These are phyloP conservation scores for Lentithecium fluviatile DNA, from an alignment of 495 filamentous ascomycete species.

Conservation along the genomic window DNA sequence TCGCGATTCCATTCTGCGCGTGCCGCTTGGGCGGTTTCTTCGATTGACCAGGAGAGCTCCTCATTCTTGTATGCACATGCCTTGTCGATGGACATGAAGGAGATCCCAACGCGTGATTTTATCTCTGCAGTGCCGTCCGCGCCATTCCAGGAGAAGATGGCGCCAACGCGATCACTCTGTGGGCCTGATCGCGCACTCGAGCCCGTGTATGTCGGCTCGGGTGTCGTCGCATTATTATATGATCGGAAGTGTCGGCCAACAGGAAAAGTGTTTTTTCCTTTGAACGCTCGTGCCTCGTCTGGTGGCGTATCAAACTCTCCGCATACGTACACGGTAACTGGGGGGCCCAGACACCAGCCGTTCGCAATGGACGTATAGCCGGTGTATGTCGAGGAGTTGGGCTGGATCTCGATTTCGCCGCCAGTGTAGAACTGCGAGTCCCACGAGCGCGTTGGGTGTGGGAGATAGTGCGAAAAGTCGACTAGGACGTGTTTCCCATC, in stretches of 20 bases:
- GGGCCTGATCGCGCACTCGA: slow-evolving; percentile 37
- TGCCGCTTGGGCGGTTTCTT: slow-evolving; percentile 34
- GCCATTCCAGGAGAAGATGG: slow-evolving; percentile 40
- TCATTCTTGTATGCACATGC: slow-evolving; percentile 41
- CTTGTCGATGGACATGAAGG: slow-evolving; percentile 41
- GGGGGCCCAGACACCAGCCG: slow-evolving; percentile 43
- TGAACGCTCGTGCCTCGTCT: slow-evolving; percentile 35
- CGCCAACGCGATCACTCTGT: slow-evolving; percentile 38
- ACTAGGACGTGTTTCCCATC: slow-evolving; percentile 38
- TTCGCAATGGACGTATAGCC: slow-evolving; percentile 35
- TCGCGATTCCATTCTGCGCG: slow-evolving; percentile 40
- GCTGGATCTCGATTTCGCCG: slow-evolving; percentile 37
- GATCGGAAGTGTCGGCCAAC: slow-evolving; percentile 30
- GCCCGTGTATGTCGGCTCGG: slow-evolving; percentile 33
- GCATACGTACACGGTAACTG: slow-evolving; percentile 41
- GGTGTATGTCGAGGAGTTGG: slow-evolving; percentile 35
- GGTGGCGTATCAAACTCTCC: slow-evolving; percentile 40
- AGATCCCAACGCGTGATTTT: slow-evolving; percentile 41
- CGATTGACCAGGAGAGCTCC: slow-evolving; percentile 40
- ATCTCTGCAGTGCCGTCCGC: slow-evolving; percentile 12
- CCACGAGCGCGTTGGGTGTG: slow-evolving; percentile 31
- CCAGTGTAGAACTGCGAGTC: slow-evolving; percentile 39
- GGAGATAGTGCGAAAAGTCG: slow-evolving; percentile 46
- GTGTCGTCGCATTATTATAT: slow-evolving; percentile 29
- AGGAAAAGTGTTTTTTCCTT: slow-evolving; percentile 40